Percentiles rank a stretch among this genome's conserved stretches.
Conservation (phyloP, 2,329 filamentous ascomycete species). For the Fusarium cyanostomum region DNA sequence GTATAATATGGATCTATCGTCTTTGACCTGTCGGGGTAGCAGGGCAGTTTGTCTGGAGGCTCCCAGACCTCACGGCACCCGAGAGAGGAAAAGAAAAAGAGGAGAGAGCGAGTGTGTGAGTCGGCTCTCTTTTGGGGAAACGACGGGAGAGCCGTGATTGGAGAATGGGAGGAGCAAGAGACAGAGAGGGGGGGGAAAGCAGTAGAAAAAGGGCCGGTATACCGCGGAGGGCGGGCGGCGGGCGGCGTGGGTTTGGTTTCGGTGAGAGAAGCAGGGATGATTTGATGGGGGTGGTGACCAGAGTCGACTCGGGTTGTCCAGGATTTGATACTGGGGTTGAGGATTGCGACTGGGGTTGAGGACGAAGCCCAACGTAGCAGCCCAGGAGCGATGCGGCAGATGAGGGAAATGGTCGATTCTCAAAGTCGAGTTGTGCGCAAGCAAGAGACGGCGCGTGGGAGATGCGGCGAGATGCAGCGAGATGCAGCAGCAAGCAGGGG, state of each 20-base stretch:
- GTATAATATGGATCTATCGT: conserved; percentile 11
- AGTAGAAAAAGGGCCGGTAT: conserved; percentile 22
- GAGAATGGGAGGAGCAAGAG: conserved; percentile 40
- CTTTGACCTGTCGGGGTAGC: conserved; percentile 6
- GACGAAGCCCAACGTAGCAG: neutral
- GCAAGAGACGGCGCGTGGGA: conserved; percentile 1
- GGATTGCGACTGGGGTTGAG: conserved; percentile 3
- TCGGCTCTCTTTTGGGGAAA: conserved; percentile 38
- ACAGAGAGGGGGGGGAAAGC: conserved; percentile 21
- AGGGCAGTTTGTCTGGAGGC: conserved; percentile 29
- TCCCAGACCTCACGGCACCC: conserved; percentile 34
- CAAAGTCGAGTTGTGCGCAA: neutral
- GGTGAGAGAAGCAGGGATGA: conserved; percentile 43
- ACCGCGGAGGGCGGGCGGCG: conserved; percentile 15
- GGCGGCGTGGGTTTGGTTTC: conserved; percentile 39
- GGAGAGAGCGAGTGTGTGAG: conserved; percentile 26
- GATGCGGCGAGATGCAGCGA: conserved; percentile 3
- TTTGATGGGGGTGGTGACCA: conserved; percentile 37
- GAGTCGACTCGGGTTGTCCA: too few relatives aligned
- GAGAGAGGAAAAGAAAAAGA: conserved; percentile 19
- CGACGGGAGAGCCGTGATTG: conserved; percentile 38
- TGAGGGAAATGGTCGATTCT: neutral
- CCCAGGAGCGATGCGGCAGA: neutral
- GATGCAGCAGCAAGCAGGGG: conserved; percentile 5
- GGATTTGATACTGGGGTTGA: neutral